Evolutionary conservation across 2,329 filamentous ascomycete genomes (phyloP), one percentile per base, ranked within the genome.

Genomic region (Rhexocercosporidium sp.): DNA sequence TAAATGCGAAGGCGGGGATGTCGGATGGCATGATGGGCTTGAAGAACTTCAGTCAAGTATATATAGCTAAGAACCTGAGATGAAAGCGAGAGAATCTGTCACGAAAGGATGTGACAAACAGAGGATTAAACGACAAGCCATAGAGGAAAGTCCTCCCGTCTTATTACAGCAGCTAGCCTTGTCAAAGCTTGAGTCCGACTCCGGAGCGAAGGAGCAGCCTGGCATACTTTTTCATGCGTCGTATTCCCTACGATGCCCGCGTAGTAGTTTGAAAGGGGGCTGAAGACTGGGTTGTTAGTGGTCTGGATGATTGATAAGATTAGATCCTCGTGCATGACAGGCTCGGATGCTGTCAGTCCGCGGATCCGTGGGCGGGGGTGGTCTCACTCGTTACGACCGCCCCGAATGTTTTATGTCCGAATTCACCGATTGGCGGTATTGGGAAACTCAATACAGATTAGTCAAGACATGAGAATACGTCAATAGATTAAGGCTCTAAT

Each of bases 251-350:
- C 25, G 44, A 47, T n/a, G n/a, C 25, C 44, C 11, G 25, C 39
- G 29, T 6, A 29, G 51, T n/a, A n/a, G 11, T 7, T n/a, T 18
- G 18, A 25, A 16, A 34, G 8, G 20, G 12, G 34, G 22, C 49
- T 14, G 22, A 8, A 56, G 34, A 44, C 47, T 22, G 39, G 20
- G 27, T n/a, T 29, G n/a, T 29, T 22, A 34, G 29, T 53, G 46
- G 25, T 39, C 20, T 8, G 6, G 20, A 49, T 27, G 53, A 64
- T 64, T 64, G 53, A 51, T 59, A 37, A 64, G 54, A 64, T 59
- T 59, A 59, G 62, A 64, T 59, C 41, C 18, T 14, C 20, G 41
- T 59, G 54, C 62, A 41, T 46, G 53, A 39, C n/a, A 20, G n/a
- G 29, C 29, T 22, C 7, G 31, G 20, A 18, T 22, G 8, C 16